Evolutionary conservation across 345 rosid genomes (phyloP).

Genomic region (Turnera subulata): DNA sequence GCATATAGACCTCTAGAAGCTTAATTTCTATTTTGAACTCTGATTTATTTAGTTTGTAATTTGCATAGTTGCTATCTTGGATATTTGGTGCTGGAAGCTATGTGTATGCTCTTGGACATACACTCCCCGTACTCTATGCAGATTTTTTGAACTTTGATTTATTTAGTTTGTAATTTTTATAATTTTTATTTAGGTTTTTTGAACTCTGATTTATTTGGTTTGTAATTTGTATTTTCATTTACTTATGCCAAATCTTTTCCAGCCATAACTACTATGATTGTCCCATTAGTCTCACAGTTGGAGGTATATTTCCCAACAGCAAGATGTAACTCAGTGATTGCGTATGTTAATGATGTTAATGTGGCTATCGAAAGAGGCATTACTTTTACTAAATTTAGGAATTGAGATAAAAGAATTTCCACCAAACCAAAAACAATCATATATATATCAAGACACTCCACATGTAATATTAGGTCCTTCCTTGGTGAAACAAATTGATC

Average conservation of each 20-base stretch:
- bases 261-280: neutral
- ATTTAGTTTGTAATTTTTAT: no score
- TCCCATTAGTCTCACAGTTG: constrained; percentile 1
- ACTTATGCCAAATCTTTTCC: neutral
- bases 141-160: no score
- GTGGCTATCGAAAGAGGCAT: constrained; percentile 12
- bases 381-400: constrained; percentile 32
- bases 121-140: no score
- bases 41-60: no score
- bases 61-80: no score
- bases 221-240: no score
- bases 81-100: no score
- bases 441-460: constrained; percentile 13
- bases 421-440: constrained; percentile 19
- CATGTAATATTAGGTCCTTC: constrained; percentile 9
- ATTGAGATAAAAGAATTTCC: constrained; percentile 39
- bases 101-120: no score
- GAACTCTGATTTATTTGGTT: no score
- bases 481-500: constrained; percentile 19
- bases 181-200: no score
- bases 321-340: constrained; percentile 1
- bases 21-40: no score
- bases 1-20: constrained; percentile 14
- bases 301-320: neutral
- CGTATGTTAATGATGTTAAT: constrained; percentile 17